These are phyloP conservation scores for Gentiana macrophylla DNA, from an alignment of 257 asterid species.

Conservation along the genomic window DNA sequence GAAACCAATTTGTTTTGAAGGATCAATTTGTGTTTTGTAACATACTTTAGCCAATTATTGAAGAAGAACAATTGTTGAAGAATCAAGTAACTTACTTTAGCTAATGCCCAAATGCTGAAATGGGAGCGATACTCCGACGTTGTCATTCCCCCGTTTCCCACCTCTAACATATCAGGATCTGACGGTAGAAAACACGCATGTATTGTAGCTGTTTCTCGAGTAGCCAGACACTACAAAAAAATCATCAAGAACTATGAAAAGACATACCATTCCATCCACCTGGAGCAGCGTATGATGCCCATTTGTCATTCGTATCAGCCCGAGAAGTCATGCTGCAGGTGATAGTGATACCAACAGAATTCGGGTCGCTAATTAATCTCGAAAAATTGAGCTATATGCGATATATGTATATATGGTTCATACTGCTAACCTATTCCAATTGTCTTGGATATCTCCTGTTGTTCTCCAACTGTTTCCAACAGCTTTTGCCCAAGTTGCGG, in stretches of 20 bases:
- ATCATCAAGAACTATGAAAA: neutral
- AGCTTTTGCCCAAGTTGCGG: slow-evolving; percentile 88
- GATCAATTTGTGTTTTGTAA: too few species aligned
- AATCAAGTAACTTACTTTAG: slow-evolving; percentile 36
- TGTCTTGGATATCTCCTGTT: slow-evolving; percentile 73
- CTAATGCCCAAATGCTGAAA: slow-evolving; percentile 88
- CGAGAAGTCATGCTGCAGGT: neutral
- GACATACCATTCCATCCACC: slow-evolving; percentile 87
- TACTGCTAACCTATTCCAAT: slow-evolving; percentile 52
- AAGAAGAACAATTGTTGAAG: too few species aligned
- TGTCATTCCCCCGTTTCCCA: slow-evolving; percentile 89
- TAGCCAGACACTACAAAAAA: neutral
- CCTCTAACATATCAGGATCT: slow-evolving; percentile 97
- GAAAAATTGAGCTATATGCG: slow-evolving; percentile 51
- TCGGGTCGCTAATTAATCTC: neutral
- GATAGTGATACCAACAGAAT: too few species aligned
- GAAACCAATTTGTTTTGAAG: too few species aligned
- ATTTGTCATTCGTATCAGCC: slow-evolving; percentile 63
- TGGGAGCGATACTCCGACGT: slow-evolving; percentile 65
- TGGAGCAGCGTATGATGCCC: slow-evolving; percentile 83
- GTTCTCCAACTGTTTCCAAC: slow-evolving; percentile 95
- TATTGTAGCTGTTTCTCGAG: neutral
- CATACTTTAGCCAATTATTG: too few species aligned
- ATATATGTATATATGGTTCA: slow-evolving; percentile 1
- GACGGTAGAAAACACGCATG: neutral